Percentiles rank a stretch among this genome's conserved stretches.
Evolutionary conservation across 73 alveolate genomes (phyloP).

Genomic region (Strombidium stylifer): DNA sequence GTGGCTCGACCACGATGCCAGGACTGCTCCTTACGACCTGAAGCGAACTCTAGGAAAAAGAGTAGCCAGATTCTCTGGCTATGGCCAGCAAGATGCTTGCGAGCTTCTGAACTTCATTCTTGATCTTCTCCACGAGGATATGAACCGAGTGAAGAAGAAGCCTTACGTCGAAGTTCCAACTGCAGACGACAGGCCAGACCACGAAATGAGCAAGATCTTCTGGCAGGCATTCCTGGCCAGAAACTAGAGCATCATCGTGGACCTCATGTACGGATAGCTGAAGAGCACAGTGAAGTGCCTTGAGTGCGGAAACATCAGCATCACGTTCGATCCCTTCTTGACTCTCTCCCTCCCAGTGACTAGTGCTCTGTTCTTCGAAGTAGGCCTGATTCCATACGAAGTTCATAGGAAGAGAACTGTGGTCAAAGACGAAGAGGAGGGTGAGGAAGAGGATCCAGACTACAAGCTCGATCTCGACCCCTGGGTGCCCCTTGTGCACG

Average conservation of each 20-base stretch:
- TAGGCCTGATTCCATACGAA: conserved; percentile 10
- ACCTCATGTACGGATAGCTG: conserved; percentile 81
- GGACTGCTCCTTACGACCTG: conserved; percentile 62
- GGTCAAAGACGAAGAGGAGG: neutral
- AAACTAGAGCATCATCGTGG: conserved; percentile 75
- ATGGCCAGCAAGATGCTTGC: conserved; percentile 77
- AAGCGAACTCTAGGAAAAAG: conserved; percentile 74
- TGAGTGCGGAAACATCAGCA: conserved; percentile 61
- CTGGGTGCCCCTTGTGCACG: too few relatives aligned
- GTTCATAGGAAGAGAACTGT: neutral
- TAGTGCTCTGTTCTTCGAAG: conserved; percentile 1
- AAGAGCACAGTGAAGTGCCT: conserved; percentile 76
- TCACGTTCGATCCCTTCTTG: conserved; percentile 86
- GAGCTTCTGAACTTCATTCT: conserved; percentile 93
- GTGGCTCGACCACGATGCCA: conserved; percentile 71
- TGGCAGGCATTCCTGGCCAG: conserved; percentile 74
- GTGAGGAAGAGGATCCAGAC: conserved; percentile 5
- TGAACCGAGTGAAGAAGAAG: conserved; percentile 70
- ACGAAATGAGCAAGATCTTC: conserved; percentile 51
- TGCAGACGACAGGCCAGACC: conserved; percentile 61
- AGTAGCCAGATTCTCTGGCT: conserved; percentile 72
- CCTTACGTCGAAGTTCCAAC: conserved; percentile 54
- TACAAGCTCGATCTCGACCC: too few relatives aligned
- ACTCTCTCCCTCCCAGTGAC: conserved; percentile 69
- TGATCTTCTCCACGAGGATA: conserved; percentile 98